Evolutionary conservation across 2,329 filamentous ascomycete species (phyloP).

Genomic region (Fusarium graminum): DNA sequence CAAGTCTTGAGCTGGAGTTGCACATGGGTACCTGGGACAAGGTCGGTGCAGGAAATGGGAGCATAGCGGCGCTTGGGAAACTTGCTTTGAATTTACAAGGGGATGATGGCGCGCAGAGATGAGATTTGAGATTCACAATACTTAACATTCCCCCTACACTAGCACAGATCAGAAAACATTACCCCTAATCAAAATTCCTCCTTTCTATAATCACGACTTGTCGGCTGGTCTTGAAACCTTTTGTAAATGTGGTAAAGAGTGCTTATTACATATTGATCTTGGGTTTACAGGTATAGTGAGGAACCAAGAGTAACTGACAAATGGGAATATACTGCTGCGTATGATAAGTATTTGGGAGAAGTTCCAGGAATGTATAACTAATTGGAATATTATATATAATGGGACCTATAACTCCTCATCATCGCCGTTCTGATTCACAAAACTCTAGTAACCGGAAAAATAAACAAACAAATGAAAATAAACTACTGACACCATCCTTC

Average conservation of each 20-base stretch:
- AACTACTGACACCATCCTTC: slow-evolving; percentile 22
- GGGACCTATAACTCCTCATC: not conserved
- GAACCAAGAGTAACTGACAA: too few species aligned
- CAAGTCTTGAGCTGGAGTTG: too few species aligned
- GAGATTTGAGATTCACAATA: not conserved
- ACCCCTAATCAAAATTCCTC: slow-evolving; percentile 3
- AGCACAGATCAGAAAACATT: slow-evolving; percentile 1
- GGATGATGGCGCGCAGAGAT: not conserved
- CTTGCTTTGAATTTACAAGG: not conserved
- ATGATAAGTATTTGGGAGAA: too few species aligned
- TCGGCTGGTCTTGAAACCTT: too few species aligned
- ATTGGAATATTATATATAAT: not conserved
- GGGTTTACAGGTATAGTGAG: too few species aligned
- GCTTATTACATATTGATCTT: too few species aligned
- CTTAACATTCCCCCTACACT: not conserved
- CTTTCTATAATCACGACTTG: too few species aligned
- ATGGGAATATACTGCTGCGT: too few species aligned
- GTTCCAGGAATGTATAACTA: too few species aligned
- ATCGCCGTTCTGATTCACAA: not conserved
- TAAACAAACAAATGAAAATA: not conserved
- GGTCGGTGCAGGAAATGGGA: not conserved
- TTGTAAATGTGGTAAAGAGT: too few species aligned
- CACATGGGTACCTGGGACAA: not conserved
- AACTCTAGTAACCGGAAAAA: not conserved
- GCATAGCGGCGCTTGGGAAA: not conserved